Conservation (phyloP, 75 land plant genomes). For the Ceratopteris richardii region DNA sequence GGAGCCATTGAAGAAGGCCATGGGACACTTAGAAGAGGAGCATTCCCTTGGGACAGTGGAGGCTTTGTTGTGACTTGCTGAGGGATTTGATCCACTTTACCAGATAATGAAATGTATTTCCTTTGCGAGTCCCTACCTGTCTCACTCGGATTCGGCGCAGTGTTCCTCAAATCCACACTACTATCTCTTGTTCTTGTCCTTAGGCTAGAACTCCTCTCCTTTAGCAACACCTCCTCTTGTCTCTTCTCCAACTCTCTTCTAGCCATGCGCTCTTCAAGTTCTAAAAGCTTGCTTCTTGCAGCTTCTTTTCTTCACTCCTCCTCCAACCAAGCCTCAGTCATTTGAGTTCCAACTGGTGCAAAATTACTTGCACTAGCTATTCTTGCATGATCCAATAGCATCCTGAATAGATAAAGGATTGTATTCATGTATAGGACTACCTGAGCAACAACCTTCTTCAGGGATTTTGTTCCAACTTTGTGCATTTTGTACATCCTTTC, state of each 20-base stretch:
- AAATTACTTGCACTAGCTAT: too few relatives aligned
- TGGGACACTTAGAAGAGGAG: conserved; percentile 58
- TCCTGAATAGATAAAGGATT: too few relatives aligned
- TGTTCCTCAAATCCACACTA: too few relatives aligned
- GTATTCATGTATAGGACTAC: too few relatives aligned
- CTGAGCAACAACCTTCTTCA: too few relatives aligned
- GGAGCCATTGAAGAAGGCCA: too few relatives aligned
- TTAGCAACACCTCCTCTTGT: conserved; percentile 27
- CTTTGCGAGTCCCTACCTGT: neutral
- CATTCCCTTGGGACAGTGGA: conserved; percentile 36
- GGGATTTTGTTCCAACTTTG: too few relatives aligned
- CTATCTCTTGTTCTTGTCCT: neutral
- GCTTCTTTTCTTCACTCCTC: conserved; percentile 92
- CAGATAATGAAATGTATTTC: neutral
- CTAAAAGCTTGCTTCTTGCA: conserved; percentile 73
- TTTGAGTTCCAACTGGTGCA: too few relatives aligned
- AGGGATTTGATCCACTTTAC: conserved; percentile 3
- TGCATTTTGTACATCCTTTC: too few relatives aligned
- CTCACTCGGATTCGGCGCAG: neutral
- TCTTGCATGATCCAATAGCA: too few relatives aligned
- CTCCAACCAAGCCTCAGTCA: too few relatives aligned
- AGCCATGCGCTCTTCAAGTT: conserved; percentile 84
- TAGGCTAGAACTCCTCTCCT: neutral
- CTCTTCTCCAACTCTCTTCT: conserved; percentile 58
- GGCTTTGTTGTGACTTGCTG: conserved; percentile 32